Evolutionary conservation across 176 grass and related monocot genomes (phyloP), one percentile per base, ranked within the genome.

Genomic region (Elymus sibiricus): DNA sequence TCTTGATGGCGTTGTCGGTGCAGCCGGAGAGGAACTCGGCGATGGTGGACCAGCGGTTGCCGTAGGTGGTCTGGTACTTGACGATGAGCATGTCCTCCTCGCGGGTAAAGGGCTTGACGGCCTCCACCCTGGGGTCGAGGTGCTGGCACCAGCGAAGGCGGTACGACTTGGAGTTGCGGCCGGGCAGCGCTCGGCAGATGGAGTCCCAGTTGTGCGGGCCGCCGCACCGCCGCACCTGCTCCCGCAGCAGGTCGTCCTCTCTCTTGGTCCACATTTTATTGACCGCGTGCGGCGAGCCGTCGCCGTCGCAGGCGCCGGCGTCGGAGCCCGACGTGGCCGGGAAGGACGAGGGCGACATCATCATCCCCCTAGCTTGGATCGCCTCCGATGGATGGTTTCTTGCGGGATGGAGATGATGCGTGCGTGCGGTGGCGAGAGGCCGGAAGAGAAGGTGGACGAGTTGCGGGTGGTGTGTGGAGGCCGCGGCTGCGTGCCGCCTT

Each of bases 1-100:
- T 97, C 85, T 97, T 97, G 84, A 97, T 59, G 69, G 95, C 89
- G 84, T 97, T 97, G 85, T 97, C 95, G n/a, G 90, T 90, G 87
- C 92, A 92, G 53, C 95, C 95, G 10, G 84, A 87, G 76, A 97
- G 84, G 71, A 86, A 85, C 27, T 74, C 43, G 14, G 94, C 90
- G 87, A 97, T 97, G 70, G 90, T 94, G 79, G 94, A 77, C 94
- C 92, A 97, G 83, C 88, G 91, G 90, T 89, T 97, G 39, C 88
- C 83, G 68, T 76, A 64, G 32, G 12, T 0, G 31, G 39, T 10
- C 63, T 92, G 90, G 84, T 40, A 12, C n/a, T 1, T 15, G 71
- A 92, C 3, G 70, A 94, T 90, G 44, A 14, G 6, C 13, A 15
- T 51, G 79, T 97, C 94, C 79, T 97, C 92, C 29, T 55, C 11